Conservation (phyloP, 441 rosid genomes). For the Populus trichocarpa region DNA sequence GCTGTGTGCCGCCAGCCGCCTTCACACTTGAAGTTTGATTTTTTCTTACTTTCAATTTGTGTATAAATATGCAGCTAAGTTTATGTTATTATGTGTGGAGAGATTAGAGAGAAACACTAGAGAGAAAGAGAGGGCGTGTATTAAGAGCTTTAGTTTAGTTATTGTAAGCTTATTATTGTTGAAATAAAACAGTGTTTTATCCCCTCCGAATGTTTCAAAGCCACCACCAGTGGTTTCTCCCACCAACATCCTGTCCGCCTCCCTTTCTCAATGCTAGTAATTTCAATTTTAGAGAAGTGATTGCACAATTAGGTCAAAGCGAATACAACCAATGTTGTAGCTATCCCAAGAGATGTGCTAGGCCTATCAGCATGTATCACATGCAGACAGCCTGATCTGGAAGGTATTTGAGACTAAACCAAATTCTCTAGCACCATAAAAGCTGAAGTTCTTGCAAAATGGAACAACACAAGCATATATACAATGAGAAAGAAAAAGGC, state of each 20-base stretch:
- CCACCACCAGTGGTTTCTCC: too few species aligned
- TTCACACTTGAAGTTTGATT: too few species aligned
- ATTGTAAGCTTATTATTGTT: too few species aligned
- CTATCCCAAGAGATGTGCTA: background rate
- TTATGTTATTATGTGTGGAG: too few species aligned
- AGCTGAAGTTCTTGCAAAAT: background rate
- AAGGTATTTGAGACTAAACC: conserved; percentile 3
- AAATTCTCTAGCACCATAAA: background rate
- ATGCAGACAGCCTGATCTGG: background rate
- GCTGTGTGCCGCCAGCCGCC: too few species aligned
- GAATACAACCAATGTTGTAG: background rate
- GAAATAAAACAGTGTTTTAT: too few species aligned
- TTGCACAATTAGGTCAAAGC: background rate
- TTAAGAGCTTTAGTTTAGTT: too few species aligned
- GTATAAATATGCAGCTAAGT: too few species aligned
- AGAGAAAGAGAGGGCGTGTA: too few species aligned
- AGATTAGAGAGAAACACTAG: too few species aligned
- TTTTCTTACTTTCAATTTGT: too few species aligned
- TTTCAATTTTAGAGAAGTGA: background rate
- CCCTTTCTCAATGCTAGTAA: background rate
- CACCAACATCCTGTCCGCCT: background rate
- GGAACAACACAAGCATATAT: background rate
- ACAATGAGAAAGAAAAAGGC: background rate
- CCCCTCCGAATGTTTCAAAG: too few species aligned
- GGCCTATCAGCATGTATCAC: background rate